Evolutionary conservation across 331 rosid species (phyloP), one percentile per base, ranked within the genome.

Genomic region (Pyrus hybrid): DNA sequence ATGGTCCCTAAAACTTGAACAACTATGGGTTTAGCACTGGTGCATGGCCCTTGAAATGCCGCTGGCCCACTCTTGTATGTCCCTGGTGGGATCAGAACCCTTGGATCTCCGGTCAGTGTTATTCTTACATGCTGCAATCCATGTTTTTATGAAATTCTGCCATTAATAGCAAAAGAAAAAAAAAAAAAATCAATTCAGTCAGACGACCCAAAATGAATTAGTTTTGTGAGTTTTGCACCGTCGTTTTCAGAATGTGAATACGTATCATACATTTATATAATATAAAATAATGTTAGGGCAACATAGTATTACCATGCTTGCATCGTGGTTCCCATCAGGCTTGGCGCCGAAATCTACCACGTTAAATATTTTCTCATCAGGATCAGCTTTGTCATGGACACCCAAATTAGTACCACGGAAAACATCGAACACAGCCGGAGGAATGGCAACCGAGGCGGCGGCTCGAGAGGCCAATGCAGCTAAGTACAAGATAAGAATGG

Each of bases 11-110:
- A 56, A 3, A 94, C 80, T 69, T 90, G 86, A 75, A 94, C 78
- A 60, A 90, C 58, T 23, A 90, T 37, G 20, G 94, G 91, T 0
- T 12, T 9, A 20, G 63, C 20, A 18, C 68, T 41, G 8, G 16
- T 57, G 84, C 99, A 94, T 32, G 97, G 97, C 70, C 97, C 99
- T 5, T 29, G 63, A 51, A 91, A 94, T 29, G n/a, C n/a, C 20
- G 89, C 79, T 1, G 87, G 75, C 12, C 90, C 84, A 28, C 87
- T 25, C 68, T 80, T 6, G 83, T 69, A 94, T 2, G 13, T 71
- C 18, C 96, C 97, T 25, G 60, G 5, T 0, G 99, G 96, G 63
- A 94, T 66, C 2, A 67, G 45, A 13, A 94, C 35, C 74, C 93
- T 83, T 4, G 85, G 85, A 80, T 61, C 57, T 85, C 63, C 45